A percentile compares a stretch with the other conserved stretches of the same genome.
Conservation (phyloP, 1,139 yeast species). For the Sugiyamaella sp. region DNA sequence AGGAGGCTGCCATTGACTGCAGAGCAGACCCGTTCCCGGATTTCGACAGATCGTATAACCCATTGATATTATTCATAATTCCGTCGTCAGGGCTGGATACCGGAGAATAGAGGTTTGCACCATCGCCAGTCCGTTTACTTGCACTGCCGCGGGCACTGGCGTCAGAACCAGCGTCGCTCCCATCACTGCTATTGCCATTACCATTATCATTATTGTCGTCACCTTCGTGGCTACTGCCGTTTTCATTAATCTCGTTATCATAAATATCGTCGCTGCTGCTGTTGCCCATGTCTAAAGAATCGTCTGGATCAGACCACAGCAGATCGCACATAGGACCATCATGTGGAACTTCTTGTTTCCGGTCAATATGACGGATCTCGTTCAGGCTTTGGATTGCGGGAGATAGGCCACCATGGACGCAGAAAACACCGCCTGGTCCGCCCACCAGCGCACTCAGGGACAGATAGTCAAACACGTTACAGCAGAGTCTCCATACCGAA, state of each 20-base stretch:
- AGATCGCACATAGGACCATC: slow-evolving; percentile 99
- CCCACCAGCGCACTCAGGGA: slow-evolving; percentile 91
- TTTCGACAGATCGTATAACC: slow-evolving; percentile 15
- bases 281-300: slow-evolving; percentile 42
- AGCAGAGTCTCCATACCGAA: slow-evolving; percentile 82
- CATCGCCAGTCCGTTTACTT: neutral
- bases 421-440: slow-evolving; percentile 75
- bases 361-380: slow-evolving; percentile 79
- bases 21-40: slow-evolving; percentile 6
- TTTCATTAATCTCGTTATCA: slow-evolving; percentile 12
- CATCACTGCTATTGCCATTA: neutral
- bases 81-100: neutral
- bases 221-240: slow-evolving; percentile 10
- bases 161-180: neutral
- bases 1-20: slow-evolving; percentile 38
- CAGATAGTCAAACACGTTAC: slow-evolving; percentile 84
- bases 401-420: slow-evolving; percentile 95
- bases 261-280: slow-evolving; percentile 22
- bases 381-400: slow-evolving; percentile 86
- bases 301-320: slow-evolving; percentile 98
- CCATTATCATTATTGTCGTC: slow-evolving; percentile 7
- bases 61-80: neutral
- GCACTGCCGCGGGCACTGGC: neutral
- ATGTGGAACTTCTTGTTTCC: slow-evolving; percentile 96
- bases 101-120: neutral